Percentiles rank a stretch among this genome's conserved stretches.
Conservation (phyloP, 805 yeast species). For the Kluyveromyces wickerhamii region DNA sequence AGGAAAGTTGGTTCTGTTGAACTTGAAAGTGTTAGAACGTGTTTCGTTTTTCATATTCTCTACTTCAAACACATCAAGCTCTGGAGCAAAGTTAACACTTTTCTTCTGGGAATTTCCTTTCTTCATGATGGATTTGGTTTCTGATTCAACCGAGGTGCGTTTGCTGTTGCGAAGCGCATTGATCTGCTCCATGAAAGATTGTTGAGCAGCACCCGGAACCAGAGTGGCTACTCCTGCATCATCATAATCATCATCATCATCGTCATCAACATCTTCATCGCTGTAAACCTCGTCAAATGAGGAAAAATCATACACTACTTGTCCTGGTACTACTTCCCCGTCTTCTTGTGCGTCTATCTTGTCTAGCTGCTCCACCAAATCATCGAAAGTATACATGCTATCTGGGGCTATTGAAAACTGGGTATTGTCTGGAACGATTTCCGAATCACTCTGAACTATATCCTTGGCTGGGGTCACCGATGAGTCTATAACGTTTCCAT, state of each 20-base stretch:
- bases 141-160: background rate
- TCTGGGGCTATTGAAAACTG: conserved; percentile 14
- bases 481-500: conserved; percentile 57
- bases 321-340: conserved; percentile 15
- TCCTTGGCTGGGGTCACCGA: conserved; percentile 34
- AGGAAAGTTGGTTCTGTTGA: conserved; percentile 3
- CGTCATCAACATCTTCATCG: conserved; percentile 11
- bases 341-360: conserved; percentile 24
- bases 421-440: background rate
- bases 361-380: conserved; percentile 26
- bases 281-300: conserved; percentile 18
- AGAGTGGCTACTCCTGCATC: conserved; percentile 10
- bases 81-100: conserved; percentile 26
- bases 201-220: conserved; percentile 23
- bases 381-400: conserved; percentile 28
- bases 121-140: conserved; percentile 8
- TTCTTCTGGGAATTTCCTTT: conserved; percentile 12
- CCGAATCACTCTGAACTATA: background rate
- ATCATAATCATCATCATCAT: conserved; percentile 13
- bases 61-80: conserved; percentile 27
- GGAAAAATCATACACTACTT: conserved; percentile 19
- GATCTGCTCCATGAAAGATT: conserved; percentile 23
- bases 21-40: conserved; percentile 22
- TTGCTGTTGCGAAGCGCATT: conserved; percentile 7
- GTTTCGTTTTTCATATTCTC: conserved; percentile 28